These are phyloP conservation scores for Parascedosporium putredinis DNA, from an alignment of 2,329 filamentous ascomycete genomes.

Conservation along the genomic window DNA sequence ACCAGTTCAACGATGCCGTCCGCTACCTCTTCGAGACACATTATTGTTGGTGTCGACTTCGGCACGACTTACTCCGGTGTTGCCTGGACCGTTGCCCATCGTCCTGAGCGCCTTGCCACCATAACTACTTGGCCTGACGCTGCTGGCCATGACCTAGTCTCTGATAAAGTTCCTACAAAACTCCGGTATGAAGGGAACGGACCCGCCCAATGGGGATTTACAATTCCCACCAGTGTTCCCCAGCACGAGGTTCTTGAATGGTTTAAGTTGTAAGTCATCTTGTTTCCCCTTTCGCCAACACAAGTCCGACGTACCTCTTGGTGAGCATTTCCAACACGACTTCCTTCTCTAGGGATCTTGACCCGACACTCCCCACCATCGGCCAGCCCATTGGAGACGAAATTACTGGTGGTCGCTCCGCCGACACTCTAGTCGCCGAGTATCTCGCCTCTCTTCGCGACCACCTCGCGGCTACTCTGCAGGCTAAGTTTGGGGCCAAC, in stretches of 20 bases:
- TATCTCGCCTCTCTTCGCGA: conserved; percentile 38
- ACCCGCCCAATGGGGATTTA: conserved; percentile 41
- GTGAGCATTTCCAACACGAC: conserved; percentile 8
- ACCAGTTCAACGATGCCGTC: neutral
- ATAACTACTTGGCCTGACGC: conserved; percentile 34
- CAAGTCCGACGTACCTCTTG: conserved; percentile 9
- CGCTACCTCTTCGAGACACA: conserved; percentile 22
- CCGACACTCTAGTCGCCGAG: conserved; percentile 32
- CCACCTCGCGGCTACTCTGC: conserved; percentile 35
- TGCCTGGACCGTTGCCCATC: conserved; percentile 36
- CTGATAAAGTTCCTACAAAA: conserved; percentile 39
- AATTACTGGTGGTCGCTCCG: conserved; percentile 19
- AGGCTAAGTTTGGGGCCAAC: conserved; percentile 28
- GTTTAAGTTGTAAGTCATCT: conserved; percentile 37
- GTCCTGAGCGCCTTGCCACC: conserved; percentile 29
- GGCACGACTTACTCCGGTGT: conserved; percentile 46
- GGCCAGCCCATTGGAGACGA: conserved; percentile 19
- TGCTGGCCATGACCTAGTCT: conserved; percentile 23
- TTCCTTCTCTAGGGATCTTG: conserved; percentile 22
- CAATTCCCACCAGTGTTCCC: conserved; percentile 31
- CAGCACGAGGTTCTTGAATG: conserved; percentile 29
- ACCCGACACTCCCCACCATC: conserved; percentile 24
- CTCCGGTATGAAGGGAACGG: conserved; percentile 30
- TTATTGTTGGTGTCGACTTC: conserved; percentile 45
- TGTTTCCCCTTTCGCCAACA: neutral